These are phyloP conservation scores for Ascochyta lentis DNA, from an alignment of 2,329 filamentous ascomycete genomes.

Conservation along the genomic window DNA sequence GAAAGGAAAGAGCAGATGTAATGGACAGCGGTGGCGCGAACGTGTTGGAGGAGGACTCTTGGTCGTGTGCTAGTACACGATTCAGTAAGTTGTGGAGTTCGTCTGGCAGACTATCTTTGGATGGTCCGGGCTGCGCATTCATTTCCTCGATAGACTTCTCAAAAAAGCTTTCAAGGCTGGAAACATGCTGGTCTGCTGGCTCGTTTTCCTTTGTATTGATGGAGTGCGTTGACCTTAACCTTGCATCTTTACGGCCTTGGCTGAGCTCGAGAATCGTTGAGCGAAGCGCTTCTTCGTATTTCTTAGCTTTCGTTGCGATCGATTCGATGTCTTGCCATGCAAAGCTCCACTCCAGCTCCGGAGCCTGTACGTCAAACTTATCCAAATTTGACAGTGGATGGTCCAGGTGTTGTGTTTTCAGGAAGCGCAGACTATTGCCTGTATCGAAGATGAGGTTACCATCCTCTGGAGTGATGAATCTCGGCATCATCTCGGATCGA, in stretches of 20 bases:
- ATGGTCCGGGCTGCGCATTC: constrained; percentile 31
- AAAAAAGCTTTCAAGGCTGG: constrained; percentile 32
- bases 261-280: constrained; percentile 38
- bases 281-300: constrained; percentile 56
- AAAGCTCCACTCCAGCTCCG: constrained; percentile 71
- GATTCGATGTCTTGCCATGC: constrained; percentile 72
- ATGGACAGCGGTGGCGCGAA: constrained; percentile 62
- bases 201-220: background rate
- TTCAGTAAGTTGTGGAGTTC: constrained; percentile 36
- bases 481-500: constrained; percentile 70
- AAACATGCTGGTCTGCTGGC: background rate
- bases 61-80: constrained; percentile 20
- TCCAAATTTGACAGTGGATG: constrained; percentile 70
- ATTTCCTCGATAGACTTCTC: constrained; percentile 35
- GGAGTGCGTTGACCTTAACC: background rate
- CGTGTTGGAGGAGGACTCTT: constrained; percentile 8
- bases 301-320: constrained; percentile 66
- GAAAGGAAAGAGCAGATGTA: constrained; percentile 74
- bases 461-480: constrained; percentile 74
- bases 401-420: constrained; percentile 72
- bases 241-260: constrained; percentile 5
- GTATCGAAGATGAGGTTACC: constrained; percentile 78
- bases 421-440: constrained; percentile 75
- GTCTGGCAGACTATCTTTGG: constrained; percentile 27
- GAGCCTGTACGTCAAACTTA: constrained; percentile 59